Base-by-base conservation (phyloP, 2,329 filamentous ascomycete genomes). In the Chaetomium globosum region DNA sequence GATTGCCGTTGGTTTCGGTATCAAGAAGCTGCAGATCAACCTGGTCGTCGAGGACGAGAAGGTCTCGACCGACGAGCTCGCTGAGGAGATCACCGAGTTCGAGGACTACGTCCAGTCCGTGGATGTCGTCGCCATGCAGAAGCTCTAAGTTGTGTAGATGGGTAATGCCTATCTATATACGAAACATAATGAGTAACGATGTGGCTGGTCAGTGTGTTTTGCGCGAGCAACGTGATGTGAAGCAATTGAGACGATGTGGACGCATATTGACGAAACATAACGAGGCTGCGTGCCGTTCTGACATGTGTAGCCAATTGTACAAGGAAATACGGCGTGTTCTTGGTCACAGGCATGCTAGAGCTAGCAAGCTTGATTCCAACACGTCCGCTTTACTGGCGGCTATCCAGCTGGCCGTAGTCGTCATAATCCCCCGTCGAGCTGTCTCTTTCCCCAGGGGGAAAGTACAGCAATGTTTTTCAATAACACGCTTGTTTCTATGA, bases 1-100 rank as follows among this genome's bases (percentile, higher is more conserved):
- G 71, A 89, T 96, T 60, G 80, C 93, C 72, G 89, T 99, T 75
- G 94, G 93, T 76, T 99, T 92, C 86, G 95, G 95, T 85, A 96
- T 99, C 85, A 95, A 91, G 87, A 98, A 98, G 88, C 89, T 99
- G 70, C 94, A 98, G 87, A 96, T 99, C 85, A 98, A 92, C 89
- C 82, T 98, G 73, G 93, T 98, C 74, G 84, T 98, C 71, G 95
- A 98, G 85, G 95, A 99, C 79, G 94, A 98, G 72, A 97, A 97
- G 87, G 80, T 99, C 77, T 93, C 91, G 72, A 79, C 91, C 71
- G 87, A 89, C 73, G 94, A 97, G 69, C 89, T 99, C 73, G 87
- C 97, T 85, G 88, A 92, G 78, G 76, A 91, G 83, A 96, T 98
- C 75, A 69, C 77, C 76, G 91, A 86, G 73, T 86, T 93, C 75